phyloP scores from a whole-genome alignment of 257 asterid genomes.

The Ajuga chamaepitys region DNA sequence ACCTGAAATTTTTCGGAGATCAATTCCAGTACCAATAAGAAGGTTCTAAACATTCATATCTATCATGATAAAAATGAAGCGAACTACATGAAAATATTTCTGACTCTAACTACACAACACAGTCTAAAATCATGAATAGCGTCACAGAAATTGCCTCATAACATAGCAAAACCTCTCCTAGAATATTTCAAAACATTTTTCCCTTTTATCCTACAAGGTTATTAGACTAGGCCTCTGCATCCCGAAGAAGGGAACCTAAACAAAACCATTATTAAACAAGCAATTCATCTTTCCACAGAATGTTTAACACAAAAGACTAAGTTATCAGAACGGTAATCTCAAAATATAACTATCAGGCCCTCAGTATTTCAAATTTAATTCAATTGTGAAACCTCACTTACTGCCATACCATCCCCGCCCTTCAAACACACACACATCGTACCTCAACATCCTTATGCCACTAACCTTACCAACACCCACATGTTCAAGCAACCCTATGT shows the following conservation, averaged over 20 bases:
- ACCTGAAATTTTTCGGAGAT: constrained; percentile 41
- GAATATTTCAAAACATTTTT: neutral
- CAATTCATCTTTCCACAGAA: neutral
- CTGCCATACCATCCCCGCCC: neutral
- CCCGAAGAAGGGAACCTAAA: too few species aligned
- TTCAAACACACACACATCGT: neutral
- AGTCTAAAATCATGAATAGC: neutral
- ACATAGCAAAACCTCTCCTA: neutral
- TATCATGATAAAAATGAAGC: neutral
- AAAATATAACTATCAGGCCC: neutral
- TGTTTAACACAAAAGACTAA: neutral
- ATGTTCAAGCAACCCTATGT: neutral
- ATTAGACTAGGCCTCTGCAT: too few species aligned
- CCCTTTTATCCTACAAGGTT: neutral
- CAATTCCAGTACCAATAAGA: constrained; percentile 8
- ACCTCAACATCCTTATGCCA: neutral
- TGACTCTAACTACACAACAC: neutral
- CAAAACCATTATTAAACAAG: too few species aligned
- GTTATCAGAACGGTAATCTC: neutral
- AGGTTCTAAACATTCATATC: neutral
- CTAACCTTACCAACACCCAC: neutral
- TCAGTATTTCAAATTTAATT: neutral
- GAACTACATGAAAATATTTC: neutral
- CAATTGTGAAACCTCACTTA: neutral
- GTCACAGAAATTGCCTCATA: neutral